Evolutionary conservation across 768 basidiomycete genomes (phyloP).

Genomic region (Mycena vulgaris): DNA sequence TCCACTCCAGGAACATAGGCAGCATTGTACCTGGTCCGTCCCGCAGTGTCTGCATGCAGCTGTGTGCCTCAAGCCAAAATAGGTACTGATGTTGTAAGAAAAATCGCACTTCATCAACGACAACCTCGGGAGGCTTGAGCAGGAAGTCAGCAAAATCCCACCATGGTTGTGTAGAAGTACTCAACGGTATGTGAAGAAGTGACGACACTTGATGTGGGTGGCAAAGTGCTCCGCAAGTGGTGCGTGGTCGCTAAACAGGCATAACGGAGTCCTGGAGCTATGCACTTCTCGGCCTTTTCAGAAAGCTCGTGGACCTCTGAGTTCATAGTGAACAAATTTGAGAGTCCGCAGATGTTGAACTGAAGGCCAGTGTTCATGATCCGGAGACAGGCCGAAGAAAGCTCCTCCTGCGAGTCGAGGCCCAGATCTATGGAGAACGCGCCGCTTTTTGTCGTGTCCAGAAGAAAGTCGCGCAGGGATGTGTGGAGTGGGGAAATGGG

Average conservation of each 20-base stretch:
- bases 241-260: background rate
- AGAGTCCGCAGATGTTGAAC: constrained; percentile 3
- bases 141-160: background rate
- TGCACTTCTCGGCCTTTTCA: background rate
- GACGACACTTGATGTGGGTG: background rate
- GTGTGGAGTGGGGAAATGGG: constrained; percentile 16
- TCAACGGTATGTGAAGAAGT: background rate
- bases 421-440: constrained; percentile 4
- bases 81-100: background rate
- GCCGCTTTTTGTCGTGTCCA: background rate
- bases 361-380: background rate
- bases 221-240: constrained; percentile 1
- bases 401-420: background rate
- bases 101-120: background rate
- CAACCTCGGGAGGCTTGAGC: background rate
- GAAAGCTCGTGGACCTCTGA: constrained; percentile 5
- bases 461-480: background rate
- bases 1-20: background rate
- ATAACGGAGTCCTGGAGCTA: background rate
- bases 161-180: background rate
- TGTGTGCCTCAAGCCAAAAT: constrained; percentile 12
- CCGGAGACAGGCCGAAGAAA: constrained; percentile 3
- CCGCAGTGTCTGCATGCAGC: background rate
- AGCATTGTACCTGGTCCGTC: background rate
- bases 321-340: constrained; percentile 1